Evolutionary conservation across 2,329 filamentous ascomycete genomes (phyloP).

Genomic region (Lasiodiplodia citricola): DNA sequence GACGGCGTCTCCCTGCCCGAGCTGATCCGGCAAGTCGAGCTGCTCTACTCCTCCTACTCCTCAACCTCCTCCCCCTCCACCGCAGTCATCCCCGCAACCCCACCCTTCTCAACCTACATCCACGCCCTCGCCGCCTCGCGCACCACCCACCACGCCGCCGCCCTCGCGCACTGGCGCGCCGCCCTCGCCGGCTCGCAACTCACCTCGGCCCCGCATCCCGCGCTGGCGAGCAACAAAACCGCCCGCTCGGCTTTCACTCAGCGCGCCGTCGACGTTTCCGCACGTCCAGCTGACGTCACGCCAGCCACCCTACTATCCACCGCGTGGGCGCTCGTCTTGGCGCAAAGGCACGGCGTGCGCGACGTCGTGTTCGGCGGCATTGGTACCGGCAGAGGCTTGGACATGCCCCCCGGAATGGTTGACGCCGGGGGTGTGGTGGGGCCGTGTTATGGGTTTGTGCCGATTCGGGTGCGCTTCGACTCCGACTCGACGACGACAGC

Average conservation of each 20-base stretch:
- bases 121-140: conserved; percentile 50
- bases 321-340: conserved; percentile 68
- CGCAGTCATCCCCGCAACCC: conserved; percentile 33
- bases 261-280: conserved; percentile 43
- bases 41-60: conserved; percentile 53
- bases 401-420: conserved; percentile 47
- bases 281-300: conserved; percentile 62
- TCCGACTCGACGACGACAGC: conserved; percentile 52
- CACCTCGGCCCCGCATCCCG: conserved; percentile 41
- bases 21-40: conserved; percentile 66
- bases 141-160: conserved; percentile 68
- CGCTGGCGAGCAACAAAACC: conserved; percentile 47
- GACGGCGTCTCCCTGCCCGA: conserved; percentile 70
- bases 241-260: conserved; percentile 31
- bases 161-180: conserved; percentile 64
- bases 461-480: conserved; percentile 59
- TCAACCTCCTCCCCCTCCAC: conserved; percentile 41
- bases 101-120: conserved; percentile 56
- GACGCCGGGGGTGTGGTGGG: conserved; percentile 64
- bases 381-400: conserved; percentile 67
- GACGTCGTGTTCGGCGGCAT: conserved; percentile 69
- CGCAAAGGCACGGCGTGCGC: conserved; percentile 53
- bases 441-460: conserved; percentile 71
- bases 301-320: conserved; percentile 70
- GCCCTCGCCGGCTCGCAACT: conserved; percentile 60